These are phyloP conservation scores for Decorospora gaudefroyi DNA, from an alignment of 2,329 filamentous ascomycete species.

Conservation along the genomic window DNA sequence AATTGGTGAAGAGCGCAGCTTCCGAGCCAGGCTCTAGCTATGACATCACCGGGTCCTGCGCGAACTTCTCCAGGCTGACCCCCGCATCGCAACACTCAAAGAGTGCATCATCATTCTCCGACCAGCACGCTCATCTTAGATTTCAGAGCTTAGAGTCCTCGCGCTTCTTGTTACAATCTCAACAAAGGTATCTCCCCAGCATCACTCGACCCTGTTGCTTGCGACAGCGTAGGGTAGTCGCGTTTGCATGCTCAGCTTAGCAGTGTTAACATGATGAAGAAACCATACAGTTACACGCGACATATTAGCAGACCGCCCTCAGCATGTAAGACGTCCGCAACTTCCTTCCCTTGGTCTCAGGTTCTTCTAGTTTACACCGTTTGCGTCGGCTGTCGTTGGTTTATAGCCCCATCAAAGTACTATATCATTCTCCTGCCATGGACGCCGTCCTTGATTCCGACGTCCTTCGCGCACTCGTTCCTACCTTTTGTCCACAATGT, in stretches of 20 bases:
- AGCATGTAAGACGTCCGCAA: constrained; percentile 43
- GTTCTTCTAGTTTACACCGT: background rate
- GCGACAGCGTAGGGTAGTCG: no score
- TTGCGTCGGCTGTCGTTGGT: no score
- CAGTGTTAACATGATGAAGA: constrained; percentile 33
- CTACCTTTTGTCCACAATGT: constrained; percentile 34
- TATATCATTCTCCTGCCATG: no score
- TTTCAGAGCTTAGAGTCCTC: constrained; percentile 10
- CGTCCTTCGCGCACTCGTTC: background rate
- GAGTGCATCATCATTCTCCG: constrained; percentile 22
- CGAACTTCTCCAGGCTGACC: constrained; percentile 21
- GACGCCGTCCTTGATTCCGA: no score
- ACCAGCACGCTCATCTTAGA: constrained; percentile 18
- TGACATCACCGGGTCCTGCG: constrained; percentile 30
- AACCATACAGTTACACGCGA: constrained; percentile 20
- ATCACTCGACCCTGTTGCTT: background rate
- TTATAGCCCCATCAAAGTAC: no score
- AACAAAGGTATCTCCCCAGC: constrained; percentile 17
- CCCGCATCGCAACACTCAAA: constrained; percentile 23
- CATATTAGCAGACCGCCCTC: constrained; percentile 10
- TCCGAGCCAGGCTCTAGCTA: constrained; percentile 20
- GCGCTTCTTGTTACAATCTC: constrained; percentile 1
- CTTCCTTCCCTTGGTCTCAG: no score
- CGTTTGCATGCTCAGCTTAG: constrained; percentile 9
- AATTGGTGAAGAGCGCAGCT: constrained; percentile 13